Conservation (phyloP, 495 filamentous ascomycete genomes). For the Aspergillus ostianus region DNA sequence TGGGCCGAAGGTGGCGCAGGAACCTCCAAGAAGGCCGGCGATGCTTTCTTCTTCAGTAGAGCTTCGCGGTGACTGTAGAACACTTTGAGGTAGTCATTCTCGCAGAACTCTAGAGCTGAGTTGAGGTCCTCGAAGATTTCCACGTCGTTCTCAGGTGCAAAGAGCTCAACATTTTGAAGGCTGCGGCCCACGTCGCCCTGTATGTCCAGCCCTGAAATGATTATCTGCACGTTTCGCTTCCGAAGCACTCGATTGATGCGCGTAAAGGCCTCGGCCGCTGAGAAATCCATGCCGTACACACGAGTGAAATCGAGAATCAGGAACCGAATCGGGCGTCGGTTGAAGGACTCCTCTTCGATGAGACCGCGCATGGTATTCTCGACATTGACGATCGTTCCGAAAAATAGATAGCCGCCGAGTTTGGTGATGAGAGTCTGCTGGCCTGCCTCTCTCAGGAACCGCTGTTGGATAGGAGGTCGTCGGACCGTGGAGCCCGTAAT, state of each 20-base stretch:
- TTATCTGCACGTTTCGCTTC: conserved; percentile 69
- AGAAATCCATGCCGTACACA: conserved; percentile 93
- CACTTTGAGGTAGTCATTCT: conserved; percentile 88
- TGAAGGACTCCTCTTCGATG: conserved; percentile 78
- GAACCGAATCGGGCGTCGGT: conserved; percentile 74
- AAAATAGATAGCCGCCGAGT: conserved; percentile 89
- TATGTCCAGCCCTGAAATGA: conserved; percentile 75
- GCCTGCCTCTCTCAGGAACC: conserved; percentile 81
- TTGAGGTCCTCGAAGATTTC: conserved; percentile 87
- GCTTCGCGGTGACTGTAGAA: conserved; percentile 62
- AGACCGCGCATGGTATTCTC: conserved; percentile 80
- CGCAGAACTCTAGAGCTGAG: conserved; percentile 86
- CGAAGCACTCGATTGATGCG: conserved; percentile 81
- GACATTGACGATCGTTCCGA: conserved; percentile 92
- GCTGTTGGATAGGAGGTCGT: conserved; percentile 82
- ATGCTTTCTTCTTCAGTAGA: conserved; percentile 27
- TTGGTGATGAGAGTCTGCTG: conserved; percentile 87
- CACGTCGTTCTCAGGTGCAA: conserved; percentile 64
- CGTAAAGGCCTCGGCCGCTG: conserved; percentile 89
- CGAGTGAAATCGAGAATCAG: conserved; percentile 86
- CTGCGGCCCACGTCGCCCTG: conserved; percentile 71
- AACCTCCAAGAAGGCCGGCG: conserved; percentile 47
- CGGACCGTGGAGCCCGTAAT: conserved; percentile 89
- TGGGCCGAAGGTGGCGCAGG: conserved; percentile 33
- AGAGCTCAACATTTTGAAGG: conserved; percentile 76